Evolutionary conservation across 257 asterid genomes (phyloP), one percentile per base, ranked within the genome.

Genomic region (Orobanche coerulescens): DNA sequence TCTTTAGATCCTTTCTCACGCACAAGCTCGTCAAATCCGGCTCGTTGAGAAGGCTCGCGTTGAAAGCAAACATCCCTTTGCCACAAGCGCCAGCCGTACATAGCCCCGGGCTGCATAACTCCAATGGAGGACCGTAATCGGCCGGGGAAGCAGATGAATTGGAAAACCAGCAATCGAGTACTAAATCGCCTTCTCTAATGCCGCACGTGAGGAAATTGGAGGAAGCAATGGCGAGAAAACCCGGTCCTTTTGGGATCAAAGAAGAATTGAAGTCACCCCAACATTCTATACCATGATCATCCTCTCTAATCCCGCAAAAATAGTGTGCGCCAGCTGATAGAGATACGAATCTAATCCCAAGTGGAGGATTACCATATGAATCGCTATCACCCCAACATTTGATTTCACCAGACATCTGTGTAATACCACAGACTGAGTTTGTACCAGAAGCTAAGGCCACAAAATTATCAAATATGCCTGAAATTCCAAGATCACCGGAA

Each of bases 41-140:
- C 81, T 88, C 98, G 60, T 78, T 86, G 1, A 92, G 74, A 30
- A 79, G 76, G 84, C 97, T 92, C 0, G 98, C 98, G 50, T 92
- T 84, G 82, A 86, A 92, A 2, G 91, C 78, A 64, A 88, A 92
- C 80, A 68, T 80, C 22, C 83, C 84, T 40, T 78, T 84, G 0
- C 86, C 79, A 18, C 98, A 92, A 4, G 68, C 15, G 44, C 73
- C 76, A 3, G 91, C 71, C 10, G 70, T 74, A 65, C 98, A 92
- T 24, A 88, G 71, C 0, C 98, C 97, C 0, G 98, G 98, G 62
- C 97, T 92, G 61, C 97, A 92, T 60, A 92, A 63, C 91, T 92
- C 84, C 84, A 92, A 58, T 0, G 98, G 98, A 25, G 98, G 98
- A 71, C 84, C 92, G 58, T 82, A 84, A 67, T 73, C 70, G 4